Evolutionary conservation across 148 eudicot species (phyloP).

Genomic region (Rheum nobile): DNA sequence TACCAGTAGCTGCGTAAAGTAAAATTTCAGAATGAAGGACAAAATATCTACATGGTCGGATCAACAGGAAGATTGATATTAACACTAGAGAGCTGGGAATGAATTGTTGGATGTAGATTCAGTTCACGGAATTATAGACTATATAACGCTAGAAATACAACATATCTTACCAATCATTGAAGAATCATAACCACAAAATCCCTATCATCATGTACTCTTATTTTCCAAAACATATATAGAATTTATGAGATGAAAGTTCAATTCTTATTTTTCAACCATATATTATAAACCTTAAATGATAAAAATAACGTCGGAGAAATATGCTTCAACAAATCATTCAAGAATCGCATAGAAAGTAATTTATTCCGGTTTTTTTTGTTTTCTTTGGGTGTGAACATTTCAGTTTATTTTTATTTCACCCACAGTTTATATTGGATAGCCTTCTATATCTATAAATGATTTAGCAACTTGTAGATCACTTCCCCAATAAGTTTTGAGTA

Average conservation of each 20-base stretch:
- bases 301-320: not conserved
- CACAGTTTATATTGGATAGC: no score
- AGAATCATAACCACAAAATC: not conserved
- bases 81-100: not conserved
- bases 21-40: not conserved
- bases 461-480: no score
- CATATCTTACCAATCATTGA: not conserved
- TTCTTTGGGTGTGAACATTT: no score
- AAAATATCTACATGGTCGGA: not conserved
- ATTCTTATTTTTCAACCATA: not conserved
- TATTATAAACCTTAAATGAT: not conserved
- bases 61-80: not conserved
- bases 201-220: not conserved
- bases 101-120: not conserved
- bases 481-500: no score
- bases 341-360: not conserved
- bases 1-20: conserved; percentile 65
- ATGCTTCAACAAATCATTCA: not conserved
- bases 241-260: not conserved
- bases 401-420: no score
- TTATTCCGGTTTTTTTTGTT: no score
- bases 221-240: not conserved
- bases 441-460: no score
- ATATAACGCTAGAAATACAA: not conserved
- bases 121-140: not conserved